A percentile compares a stretch with the other conserved stretches of the same genome.
Conservation (phyloP, 2,329 filamentous ascomycete genomes). For the Clarireedia paspali region DNA sequence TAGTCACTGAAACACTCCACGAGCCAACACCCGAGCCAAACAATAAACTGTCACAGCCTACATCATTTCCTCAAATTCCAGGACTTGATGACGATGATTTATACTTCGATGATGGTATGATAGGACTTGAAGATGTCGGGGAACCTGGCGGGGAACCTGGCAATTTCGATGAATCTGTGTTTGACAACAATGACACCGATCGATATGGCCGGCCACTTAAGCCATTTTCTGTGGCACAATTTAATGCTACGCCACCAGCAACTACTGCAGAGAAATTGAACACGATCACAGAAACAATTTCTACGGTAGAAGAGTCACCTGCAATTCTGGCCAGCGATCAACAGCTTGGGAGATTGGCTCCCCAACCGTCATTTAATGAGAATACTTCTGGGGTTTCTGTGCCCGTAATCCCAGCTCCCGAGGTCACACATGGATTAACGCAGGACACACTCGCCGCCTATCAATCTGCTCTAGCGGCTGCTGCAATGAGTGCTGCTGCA, state of each 20-base stretch:
- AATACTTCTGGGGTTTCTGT: background rate
- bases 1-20: slow-evolving; percentile 12
- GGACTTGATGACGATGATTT: slow-evolving; percentile 29
- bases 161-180: slow-evolving; percentile 65
- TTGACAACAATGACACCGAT: slow-evolving; percentile 61
- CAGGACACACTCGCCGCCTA: slow-evolving; percentile 61
- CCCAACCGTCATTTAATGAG: slow-evolving; percentile 20
- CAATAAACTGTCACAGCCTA: background rate
- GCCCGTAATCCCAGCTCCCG: background rate
- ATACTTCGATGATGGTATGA: slow-evolving; percentile 65
- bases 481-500: slow-evolving; percentile 67
- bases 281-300: background rate
- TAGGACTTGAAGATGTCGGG: slow-evolving; percentile 38
- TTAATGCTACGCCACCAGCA: slow-evolving; percentile 16
- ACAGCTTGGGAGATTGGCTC: slow-evolving; percentile 13
- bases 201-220: slow-evolving; percentile 51
- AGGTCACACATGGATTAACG: slow-evolving; percentile 34
- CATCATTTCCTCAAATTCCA: slow-evolving; percentile 12
- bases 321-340: background rate
- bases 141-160: slow-evolving; percentile 43
- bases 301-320: background rate
- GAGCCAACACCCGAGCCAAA: background rate
- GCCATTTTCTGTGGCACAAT: slow-evolving; percentile 26
- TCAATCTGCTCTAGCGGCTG: slow-evolving; percentile 76
- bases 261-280: slow-evolving; percentile 9